Evolutionary conservation across 257 asterid genomes (phyloP), one percentile per base, ranked within the genome.

Genomic region (Solanum piurae): DNA sequence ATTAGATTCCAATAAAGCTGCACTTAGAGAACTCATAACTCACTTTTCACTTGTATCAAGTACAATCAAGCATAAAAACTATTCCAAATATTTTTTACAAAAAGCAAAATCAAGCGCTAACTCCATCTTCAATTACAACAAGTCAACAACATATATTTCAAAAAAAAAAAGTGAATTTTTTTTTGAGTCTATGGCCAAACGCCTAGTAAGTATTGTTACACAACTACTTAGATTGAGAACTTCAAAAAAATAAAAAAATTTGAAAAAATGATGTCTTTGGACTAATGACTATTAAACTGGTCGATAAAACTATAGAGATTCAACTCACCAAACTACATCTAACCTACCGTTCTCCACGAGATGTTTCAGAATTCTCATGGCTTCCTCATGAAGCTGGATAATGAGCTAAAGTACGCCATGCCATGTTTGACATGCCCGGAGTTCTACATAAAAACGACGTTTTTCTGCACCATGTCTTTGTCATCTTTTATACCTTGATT

Each of bases 391-490:
- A 44, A 79, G 66, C 27, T 44, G 40, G 66, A 79, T 14, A 27
- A 27, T 29, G 37, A 44, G 9, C 52, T 38, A 79, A 77, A 27
- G 36, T 27, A 79, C 38, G 40, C 3, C 25, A 44, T 12, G 27
- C 66, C 66, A 79, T 49, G 27, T 14, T 16, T 79, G 85, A 27
- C 38, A 79, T 44, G 5, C 16, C 66, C 3, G 0, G 38, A 44
- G 84, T 42, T 40, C 21, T 25, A 76, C 83, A 38, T 40, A 77
- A 79, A 86, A 36, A 44, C 66, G 20, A 73, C 14, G 42, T 66
- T 86, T 60, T 84, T 44, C 84, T 83, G 71, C 74, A 52, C 90
- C 83, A 83, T 87, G 87, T 87, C 90, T 88, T 42, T 16, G 13
- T 27, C 87, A 84, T 36, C 36, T 86, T n/a, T 34, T 7, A 55